Base-by-base conservation (phyloP, 192 early-diverging fungal genomes). In the Backusella morwellensis region DNA sequence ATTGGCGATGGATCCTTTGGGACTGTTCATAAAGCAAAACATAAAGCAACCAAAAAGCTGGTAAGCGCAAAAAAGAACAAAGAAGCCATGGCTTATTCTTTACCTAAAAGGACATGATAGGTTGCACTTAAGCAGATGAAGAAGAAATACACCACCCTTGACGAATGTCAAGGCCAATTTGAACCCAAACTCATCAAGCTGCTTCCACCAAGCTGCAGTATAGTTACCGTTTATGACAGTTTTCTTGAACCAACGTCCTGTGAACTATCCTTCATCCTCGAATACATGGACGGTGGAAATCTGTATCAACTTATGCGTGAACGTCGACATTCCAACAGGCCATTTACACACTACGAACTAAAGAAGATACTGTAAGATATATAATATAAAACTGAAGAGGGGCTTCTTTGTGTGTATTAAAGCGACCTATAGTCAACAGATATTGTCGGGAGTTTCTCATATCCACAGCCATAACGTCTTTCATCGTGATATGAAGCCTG, bases 401-500 rank as follows among this genome's bases (percentile, higher is more conserved):
- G 23, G 26, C 1, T 17, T 63, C 56, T 7, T 29, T 63, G 3
- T 29, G 8, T 70, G 26, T 21, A 47, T 44, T 71, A 70, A 40
- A 56, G 3, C 38, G 38, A 12, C 38, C 12, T 40, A 19, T 80
- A 96, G 95, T 38, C 94, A 86, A 74, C 97, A 99, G 84, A 88
- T 98, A 0, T 86, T 98, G 17, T 86, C 89, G 35, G 98, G 96
- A 15, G 85, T 98, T 17, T 90, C 93, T 44, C 93, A 95, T 82
- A 97, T 99, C 86, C 98, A 99, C 83, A 86, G 90, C n/a, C 89
- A 94, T 59, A 92, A 94, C 21, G 90, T 97, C 72, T 98, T 98
- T 80, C 95, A 98, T 83, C 87, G 96, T 38, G 92, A 92, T 76
- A 80, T 91, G 77, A 93, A 91, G 73, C 90, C 91, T 29, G 85